Conservation (phyloP, 116 monocot genomes). For the Posidonia oceanica region DNA sequence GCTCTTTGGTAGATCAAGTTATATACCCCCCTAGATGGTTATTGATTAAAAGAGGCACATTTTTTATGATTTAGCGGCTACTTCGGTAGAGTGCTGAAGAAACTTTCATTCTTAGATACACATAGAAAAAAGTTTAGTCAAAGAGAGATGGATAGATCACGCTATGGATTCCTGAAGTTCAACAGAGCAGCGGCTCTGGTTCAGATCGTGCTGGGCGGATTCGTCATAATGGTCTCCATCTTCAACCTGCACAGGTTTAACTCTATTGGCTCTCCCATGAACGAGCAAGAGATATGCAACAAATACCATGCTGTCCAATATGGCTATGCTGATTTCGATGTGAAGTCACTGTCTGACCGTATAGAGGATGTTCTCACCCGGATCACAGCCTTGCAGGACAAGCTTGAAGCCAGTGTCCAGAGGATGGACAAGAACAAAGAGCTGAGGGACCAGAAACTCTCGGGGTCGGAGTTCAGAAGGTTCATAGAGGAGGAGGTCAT, state of each 20-base stretch:
- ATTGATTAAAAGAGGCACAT: too few relatives aligned
- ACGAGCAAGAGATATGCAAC: conserved; percentile 10
- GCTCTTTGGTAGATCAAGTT: too few relatives aligned
- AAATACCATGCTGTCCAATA: conserved; percentile 9
- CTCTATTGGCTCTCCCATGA: conserved; percentile 9
- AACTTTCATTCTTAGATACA: too few relatives aligned
- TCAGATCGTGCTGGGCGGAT: conserved; percentile 35
- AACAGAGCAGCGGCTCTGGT: conserved; percentile 24
- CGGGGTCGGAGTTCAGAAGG: conserved; percentile 31
- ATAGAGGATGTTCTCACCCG: conserved; percentile 44
- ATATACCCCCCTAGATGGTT: too few relatives aligned
- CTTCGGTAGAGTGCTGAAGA: too few relatives aligned
- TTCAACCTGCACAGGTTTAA: conserved; percentile 50
- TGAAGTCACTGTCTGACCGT: conserved; percentile 54
- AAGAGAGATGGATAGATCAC: conserved; percentile 19
- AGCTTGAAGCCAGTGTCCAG: conserved; percentile 45
- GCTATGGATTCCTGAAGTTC: conserved; percentile 17
- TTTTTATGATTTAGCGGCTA: too few relatives aligned
- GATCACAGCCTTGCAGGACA: conserved; percentile 49
- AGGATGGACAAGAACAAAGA: conserved; percentile 29
- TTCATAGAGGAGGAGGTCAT: conserved; percentile 77
- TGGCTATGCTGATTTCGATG: conserved; percentile 45
- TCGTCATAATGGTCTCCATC: conserved; percentile 42
- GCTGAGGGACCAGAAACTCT: conserved; percentile 14
- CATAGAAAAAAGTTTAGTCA: too few relatives aligned